phyloP scores from a whole-genome alignment of 1,284 basidiomycete species.

The Leccinum solheimii region DNA sequence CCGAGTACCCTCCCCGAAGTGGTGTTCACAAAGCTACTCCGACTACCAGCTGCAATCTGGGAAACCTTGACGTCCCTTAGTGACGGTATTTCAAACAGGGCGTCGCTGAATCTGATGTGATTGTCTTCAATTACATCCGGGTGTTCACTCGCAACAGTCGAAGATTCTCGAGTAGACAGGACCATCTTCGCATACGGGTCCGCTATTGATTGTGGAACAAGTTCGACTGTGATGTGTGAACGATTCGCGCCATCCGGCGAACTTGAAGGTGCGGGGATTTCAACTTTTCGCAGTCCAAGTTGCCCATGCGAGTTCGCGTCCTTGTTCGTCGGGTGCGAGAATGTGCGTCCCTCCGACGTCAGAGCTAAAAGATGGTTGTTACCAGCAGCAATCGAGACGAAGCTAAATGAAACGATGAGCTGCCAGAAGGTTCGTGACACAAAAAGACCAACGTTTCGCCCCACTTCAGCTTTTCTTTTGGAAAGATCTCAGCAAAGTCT shows the following conservation, averaged over 20 bases:
- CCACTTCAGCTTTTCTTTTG: slow-evolving; percentile 48
- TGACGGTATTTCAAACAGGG: slow-evolving; percentile 79
- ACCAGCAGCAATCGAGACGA: slow-evolving; percentile 75
- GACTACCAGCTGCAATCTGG: slow-evolving; percentile 74
- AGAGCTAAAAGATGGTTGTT: slow-evolving; percentile 83
- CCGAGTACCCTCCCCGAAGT: slow-evolving; percentile 78
- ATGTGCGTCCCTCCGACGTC: slow-evolving; percentile 80
- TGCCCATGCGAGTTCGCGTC: slow-evolving; percentile 86
- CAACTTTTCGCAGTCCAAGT: slow-evolving; percentile 73
- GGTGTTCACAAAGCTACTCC: slow-evolving; percentile 75
- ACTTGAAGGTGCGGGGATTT: slow-evolving; percentile 45
- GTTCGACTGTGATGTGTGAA: slow-evolving; percentile 50
- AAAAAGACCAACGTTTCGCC: slow-evolving; percentile 51
- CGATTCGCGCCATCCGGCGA: slow-evolving; percentile 26
- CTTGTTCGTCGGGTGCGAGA: slow-evolving; percentile 75
- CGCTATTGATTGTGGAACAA: slow-evolving; percentile 56
- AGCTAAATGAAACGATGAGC: slow-evolving; percentile 43
- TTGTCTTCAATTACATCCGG: slow-evolving; percentile 43
- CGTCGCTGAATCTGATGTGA: slow-evolving; percentile 70
- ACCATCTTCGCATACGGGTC: slow-evolving; percentile 53
- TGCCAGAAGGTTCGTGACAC: not conserved
- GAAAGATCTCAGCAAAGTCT: slow-evolving; percentile 52
- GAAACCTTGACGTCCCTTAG: slow-evolving; percentile 64
- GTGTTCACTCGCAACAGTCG: slow-evolving; percentile 33
- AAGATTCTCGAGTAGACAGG: slow-evolving; percentile 34